Conservation (phyloP, 352 stramenopile genomes). For the Phytophthora sp. region DNA sequence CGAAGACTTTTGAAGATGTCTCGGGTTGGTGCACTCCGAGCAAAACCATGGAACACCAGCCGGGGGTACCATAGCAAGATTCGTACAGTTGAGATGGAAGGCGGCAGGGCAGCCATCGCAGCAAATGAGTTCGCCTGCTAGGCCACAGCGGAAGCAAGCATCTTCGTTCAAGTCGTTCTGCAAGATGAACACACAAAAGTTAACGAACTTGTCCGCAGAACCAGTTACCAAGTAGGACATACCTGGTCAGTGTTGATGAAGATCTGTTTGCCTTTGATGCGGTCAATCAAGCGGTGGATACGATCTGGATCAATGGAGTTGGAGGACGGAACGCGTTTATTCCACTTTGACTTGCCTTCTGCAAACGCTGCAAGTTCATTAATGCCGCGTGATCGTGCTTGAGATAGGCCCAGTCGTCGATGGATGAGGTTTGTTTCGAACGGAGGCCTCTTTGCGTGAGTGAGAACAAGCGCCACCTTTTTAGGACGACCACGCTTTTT, state of each 20-base stretch:
- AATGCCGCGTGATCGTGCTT: slow-evolving; percentile 57
- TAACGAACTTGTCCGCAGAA: neutral
- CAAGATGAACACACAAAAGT: slow-evolving; percentile 8
- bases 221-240: slow-evolving; percentile 11
- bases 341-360: slow-evolving; percentile 72
- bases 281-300: slow-evolving; percentile 75
- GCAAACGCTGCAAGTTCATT: slow-evolving; percentile 68
- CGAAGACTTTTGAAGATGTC: slow-evolving; percentile 37
- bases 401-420: slow-evolving; percentile 60
- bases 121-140: slow-evolving; percentile 79
- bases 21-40: slow-evolving; percentile 63
- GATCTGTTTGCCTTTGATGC: slow-evolving; percentile 64
- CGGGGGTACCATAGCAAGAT: slow-evolving; percentile 63
- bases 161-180: slow-evolving; percentile 87
- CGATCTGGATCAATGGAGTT: slow-evolving; percentile 58
- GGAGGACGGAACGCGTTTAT: slow-evolving; percentile 56
- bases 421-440: slow-evolving; percentile 35
- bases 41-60: slow-evolving; percentile 74
- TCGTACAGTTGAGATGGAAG: slow-evolving; percentile 81
- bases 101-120: slow-evolving; percentile 81
- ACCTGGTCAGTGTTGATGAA: slow-evolving; percentile 69
- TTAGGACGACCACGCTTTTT: slow-evolving; percentile 32
- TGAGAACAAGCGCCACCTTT: slow-evolving; percentile 14
- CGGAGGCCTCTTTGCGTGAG: slow-evolving; percentile 12
- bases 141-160: slow-evolving; percentile 73